Conservation (phyloP, 2,329 filamentous ascomycete genomes). For the Claviceps humidiphila region DNA sequence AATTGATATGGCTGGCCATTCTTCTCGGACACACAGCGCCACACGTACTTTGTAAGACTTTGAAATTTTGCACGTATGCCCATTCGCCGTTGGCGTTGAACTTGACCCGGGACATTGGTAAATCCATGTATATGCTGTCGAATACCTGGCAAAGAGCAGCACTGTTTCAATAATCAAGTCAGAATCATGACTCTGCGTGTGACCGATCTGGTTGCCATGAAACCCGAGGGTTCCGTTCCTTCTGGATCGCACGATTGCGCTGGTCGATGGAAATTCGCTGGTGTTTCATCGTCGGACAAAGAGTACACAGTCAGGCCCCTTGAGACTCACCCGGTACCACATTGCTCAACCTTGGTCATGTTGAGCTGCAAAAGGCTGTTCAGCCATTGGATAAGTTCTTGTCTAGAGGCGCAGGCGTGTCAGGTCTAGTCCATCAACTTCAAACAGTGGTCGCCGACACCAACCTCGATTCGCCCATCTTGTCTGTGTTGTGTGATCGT, state of each 20-base stretch:
- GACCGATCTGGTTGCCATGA: no score
- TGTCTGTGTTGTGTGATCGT: constrained; percentile 15
- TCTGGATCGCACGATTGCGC: no score
- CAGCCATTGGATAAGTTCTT: constrained; percentile 91
- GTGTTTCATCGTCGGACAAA: constrained; percentile 2
- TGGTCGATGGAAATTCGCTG: no score
- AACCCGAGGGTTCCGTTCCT: no score
- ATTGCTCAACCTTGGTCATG: constrained; percentile 97
- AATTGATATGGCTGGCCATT: not conserved
- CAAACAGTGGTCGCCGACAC: constrained; percentile 9
- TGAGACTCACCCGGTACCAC: constrained; percentile 72
- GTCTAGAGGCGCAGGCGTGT: constrained; percentile 43
- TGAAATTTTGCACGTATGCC: constrained; percentile 97
- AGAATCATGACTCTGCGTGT: not conserved
- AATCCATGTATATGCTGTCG: constrained; percentile 92
- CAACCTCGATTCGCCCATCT: constrained; percentile 36
- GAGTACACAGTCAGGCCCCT: constrained; percentile 5
- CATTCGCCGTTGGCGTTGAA: constrained; percentile 98
- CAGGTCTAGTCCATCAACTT: constrained; percentile 6
- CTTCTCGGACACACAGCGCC: not conserved
- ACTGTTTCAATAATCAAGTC: constrained; percentile 32
- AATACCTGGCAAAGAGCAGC: constrained; percentile 95
- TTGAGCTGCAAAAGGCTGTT: constrained; percentile 98
- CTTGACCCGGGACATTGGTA: constrained; percentile 92
- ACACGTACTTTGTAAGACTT: constrained; percentile 77